Evolutionary conservation across 2,329 filamentous ascomycete species (phyloP), one percentile per base, ranked within the genome.

Genomic region (Fusarium pseudograminearum): DNA sequence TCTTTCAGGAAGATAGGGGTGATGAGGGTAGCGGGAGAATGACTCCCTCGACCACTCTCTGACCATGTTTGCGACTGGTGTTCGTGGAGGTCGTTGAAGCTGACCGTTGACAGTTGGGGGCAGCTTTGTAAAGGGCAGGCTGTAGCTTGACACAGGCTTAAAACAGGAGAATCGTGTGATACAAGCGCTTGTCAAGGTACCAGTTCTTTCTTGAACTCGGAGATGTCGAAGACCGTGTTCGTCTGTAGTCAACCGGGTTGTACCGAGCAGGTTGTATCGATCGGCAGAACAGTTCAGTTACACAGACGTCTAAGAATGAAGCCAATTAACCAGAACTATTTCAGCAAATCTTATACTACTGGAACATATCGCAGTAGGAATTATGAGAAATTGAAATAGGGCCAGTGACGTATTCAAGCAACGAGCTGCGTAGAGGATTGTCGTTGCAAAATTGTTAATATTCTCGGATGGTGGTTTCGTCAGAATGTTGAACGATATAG

Each of bases 1-100:
- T 58, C 78, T 73, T 26, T 79, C 78, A 10, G 72, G 50, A 7
- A 72, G 62, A 46, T 78, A 78, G 12, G 75, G 63, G 14, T 73
- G 67, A 38, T 79, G 74, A 38, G 80, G 78, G 73, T 79, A 74
- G 34, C 80, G 80, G 75, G 82, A 76, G 72, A 79, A 80, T 24
- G 77, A 67, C 31, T 82, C 80, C 77, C 82, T 78, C 46, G 77
- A 61, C 74, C 76, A 80, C 61, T 81, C 77, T 68, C 79, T 80
- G 51, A 83, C 83, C 82, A 84, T 84, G 26, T 16, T 52, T 45
- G 42, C 16, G 41, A 16, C 50, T 69, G 28, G 24, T 34, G 20
- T 45, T 38, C 18, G 20, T 65, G 18, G 30, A 45, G 41, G 42
- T 31, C 42, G 50, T 38, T 50, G 18, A 24, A 51, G 28, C 34